phyloP scores from a whole-genome alignment of 2,329 filamentous ascomycete species.

The Ophiocordyceps sinensis region DNA sequence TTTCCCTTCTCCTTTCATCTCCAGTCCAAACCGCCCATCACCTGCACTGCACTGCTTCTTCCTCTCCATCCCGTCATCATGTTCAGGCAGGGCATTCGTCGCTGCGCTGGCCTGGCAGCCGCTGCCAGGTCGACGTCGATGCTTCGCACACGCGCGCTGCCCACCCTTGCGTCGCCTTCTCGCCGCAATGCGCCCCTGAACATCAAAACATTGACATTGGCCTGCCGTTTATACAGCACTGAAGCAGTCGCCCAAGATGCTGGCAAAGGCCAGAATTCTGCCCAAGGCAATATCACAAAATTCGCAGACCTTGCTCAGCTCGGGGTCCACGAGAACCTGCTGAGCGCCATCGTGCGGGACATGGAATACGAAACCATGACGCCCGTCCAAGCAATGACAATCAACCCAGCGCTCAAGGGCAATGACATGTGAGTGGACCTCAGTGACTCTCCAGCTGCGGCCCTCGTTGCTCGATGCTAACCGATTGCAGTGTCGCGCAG shows the following conservation, averaged over 20 bases:
- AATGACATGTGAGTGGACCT: constrained; percentile 56
- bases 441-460: not conserved
- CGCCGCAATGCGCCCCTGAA: constrained; percentile 7
- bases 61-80: constrained; percentile 4
- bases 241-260: constrained; percentile 18
- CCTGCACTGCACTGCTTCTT: not conserved
- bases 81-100: constrained; percentile 23
- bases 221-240: constrained; percentile 23
- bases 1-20: not conserved
- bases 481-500: constrained; percentile 58
- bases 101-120: constrained; percentile 22
- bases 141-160: constrained; percentile 14
- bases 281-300: constrained; percentile 14
- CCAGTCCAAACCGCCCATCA: not conserved
- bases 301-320: constrained; percentile 30
- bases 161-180: constrained; percentile 10
- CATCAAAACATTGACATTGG: constrained; percentile 5
- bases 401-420: constrained; percentile 65
- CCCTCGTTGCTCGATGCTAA: not conserved
- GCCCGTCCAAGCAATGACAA: constrained; percentile 75
- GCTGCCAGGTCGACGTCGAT: constrained; percentile 14
- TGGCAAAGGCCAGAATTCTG: constrained; percentile 2
- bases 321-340: constrained; percentile 48
- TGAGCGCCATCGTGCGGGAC: constrained; percentile 52
- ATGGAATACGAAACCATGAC: constrained; percentile 82